These are phyloP conservation scores for Tuber melanosporum DNA, from an alignment of 495 filamentous ascomycete species.

Conservation along the genomic window DNA sequence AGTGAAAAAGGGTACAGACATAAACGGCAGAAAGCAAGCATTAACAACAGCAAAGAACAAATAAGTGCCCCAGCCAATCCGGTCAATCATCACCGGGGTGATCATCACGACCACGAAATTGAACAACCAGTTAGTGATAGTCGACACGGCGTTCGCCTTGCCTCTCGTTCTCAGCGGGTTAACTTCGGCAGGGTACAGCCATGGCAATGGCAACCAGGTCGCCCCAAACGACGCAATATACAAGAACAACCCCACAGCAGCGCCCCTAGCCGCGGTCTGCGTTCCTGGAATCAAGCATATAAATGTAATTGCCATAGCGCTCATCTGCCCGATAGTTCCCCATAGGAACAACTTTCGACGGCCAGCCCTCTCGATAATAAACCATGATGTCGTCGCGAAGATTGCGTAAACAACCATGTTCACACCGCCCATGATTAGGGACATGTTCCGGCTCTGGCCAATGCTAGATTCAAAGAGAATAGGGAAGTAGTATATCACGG, in stretches of 20 bases:
- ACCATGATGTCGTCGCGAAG: constrained; percentile 73
- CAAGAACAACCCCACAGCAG: constrained; percentile 67
- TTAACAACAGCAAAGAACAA: constrained; percentile 71
- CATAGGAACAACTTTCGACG: constrained; percentile 64
- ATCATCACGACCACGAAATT: constrained; percentile 80
- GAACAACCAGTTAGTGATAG: constrained; percentile 73
- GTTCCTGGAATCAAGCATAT: constrained; percentile 59
- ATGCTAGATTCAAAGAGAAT: constrained; percentile 67
- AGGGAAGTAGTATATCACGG: constrained; percentile 78
- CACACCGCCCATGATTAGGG: constrained; percentile 66
- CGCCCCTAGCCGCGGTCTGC: constrained; percentile 55
- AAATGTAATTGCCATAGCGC: constrained; percentile 72
- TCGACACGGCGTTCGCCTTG: constrained; percentile 69
- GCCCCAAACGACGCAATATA: constrained; percentile 74
- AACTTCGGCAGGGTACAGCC: constrained; percentile 64
- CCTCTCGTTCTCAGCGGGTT: constrained; percentile 68
- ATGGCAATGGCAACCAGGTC: constrained; percentile 65
- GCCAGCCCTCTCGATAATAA: constrained; percentile 68
- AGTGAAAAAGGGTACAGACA: constrained; percentile 45
- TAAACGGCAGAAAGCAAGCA: constrained; percentile 61
- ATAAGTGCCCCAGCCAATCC: constrained; percentile 69
- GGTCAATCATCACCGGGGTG: constrained; percentile 63
- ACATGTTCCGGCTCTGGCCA: constrained; percentile 52
- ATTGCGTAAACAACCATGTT: constrained; percentile 76
- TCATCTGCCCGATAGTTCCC: constrained; percentile 61